phyloP scores from a whole-genome alignment of 305 asterid species.

The Plantago rigida region DNA sequence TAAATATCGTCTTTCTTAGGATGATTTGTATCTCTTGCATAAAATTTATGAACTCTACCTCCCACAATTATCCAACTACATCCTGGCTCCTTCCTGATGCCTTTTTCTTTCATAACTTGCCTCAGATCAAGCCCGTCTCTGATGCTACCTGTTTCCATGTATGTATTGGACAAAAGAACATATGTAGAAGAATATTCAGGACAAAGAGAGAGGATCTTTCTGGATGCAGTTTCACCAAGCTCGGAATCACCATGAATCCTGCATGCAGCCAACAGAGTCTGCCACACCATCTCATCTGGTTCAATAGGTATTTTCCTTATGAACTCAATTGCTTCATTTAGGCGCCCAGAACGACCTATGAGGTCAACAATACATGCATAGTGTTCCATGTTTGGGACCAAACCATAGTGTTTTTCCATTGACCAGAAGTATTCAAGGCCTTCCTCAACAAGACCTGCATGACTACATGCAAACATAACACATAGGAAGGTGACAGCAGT shows the following conservation, averaged over 20 bases:
- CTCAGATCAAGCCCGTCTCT: conserved; percentile 35
- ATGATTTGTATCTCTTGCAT: conserved; percentile 38
- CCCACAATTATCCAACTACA: conserved; percentile 40
- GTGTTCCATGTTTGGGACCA: conserved; percentile 43
- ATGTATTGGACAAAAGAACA: conserved; percentile 43
- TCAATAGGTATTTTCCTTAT: conserved; percentile 36
- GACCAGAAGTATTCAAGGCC: conserved; percentile 38
- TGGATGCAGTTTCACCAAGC: conserved; percentile 41
- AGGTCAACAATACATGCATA: conserved; percentile 48
- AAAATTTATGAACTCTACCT: conserved; percentile 37
- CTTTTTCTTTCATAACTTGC: conserved; percentile 37
- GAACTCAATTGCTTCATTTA: conserved; percentile 36
- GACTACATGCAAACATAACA: conserved; percentile 47
- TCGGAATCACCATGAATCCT: conserved; percentile 41
- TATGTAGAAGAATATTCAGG: conserved; percentile 37
- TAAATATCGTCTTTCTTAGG: conserved; percentile 35
- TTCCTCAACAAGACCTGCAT: conserved; percentile 46
- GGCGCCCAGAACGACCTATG: conserved; percentile 42
- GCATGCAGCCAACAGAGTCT: conserved; percentile 40
- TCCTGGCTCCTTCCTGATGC: conserved; percentile 42
- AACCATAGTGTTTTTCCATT: conserved; percentile 31
- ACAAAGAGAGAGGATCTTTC: conserved; percentile 31
- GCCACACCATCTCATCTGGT: conserved; percentile 52
- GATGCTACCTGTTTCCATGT: conserved; percentile 35
- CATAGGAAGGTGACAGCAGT: conserved; percentile 42